Evolutionary conservation across 108 stramenopile species (phyloP), one percentile per base, ranked within the genome.

Genomic region (Skeletonema tropicum): DNA sequence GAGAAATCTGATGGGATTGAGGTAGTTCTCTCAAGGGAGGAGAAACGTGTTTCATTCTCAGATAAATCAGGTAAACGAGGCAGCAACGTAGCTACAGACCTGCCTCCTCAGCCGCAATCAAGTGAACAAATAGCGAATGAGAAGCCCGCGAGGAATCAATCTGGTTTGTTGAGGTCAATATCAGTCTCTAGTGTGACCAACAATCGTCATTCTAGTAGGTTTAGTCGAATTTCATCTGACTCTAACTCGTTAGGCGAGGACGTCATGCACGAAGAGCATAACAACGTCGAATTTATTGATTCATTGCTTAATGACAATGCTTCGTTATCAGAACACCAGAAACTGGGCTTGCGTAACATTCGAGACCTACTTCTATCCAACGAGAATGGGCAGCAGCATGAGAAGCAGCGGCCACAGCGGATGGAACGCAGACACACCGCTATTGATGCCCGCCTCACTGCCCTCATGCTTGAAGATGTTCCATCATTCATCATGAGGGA

Each of bases 401-500:
- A 19, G 12, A 17, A 62, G 23, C 52, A 21, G 6, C 61, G 61
- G n/a, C 26, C 26, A 29, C 45, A 26, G 11, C 59, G 72, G 30
- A 65, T 74, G 39, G 55, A 66, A 21, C 64, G 73, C 39, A 55
- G 73, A 19, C 73, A 74, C 32, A 57, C 73, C 14, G 21, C 64
- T 19, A 13, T 41, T 30, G 49, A 48, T 52, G 64, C 49, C 19
- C 62, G 57, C 21, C 7, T 61, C 17, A 26, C 45, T 32, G 10
- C 33, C 3, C 31, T 52, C 29, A 29, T 71, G 70, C 39, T 61
- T 15, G 70, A 61, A 31, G 65, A 74, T 39, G 63, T 74, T 1
- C 73, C 73, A 9, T 38, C 48, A 19, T 74, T 66, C 65, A 74
- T 74, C 33, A 36, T 57, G 21, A 74, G 49, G 26, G 73, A 74